phyloP scores from a whole-genome alignment of 345 rosid genomes.

The Noccaea caerulescens region DNA sequence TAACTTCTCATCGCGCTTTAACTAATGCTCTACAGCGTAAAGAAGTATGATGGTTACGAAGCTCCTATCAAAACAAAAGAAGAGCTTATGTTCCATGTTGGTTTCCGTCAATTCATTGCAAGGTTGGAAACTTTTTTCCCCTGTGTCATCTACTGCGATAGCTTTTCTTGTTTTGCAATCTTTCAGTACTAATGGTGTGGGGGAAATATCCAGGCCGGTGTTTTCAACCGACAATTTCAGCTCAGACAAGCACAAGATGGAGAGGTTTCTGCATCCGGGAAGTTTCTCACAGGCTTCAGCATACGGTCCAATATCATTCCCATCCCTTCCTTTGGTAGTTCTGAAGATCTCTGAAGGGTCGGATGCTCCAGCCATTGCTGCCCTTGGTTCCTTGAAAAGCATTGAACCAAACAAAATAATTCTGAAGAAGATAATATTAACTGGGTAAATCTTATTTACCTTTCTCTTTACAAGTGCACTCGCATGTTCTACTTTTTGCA shows the following conservation, averaged over 20 bases:
- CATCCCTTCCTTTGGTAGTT: conserved; percentile 80
- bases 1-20: conserved; percentile 22
- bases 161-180: conserved; percentile 18
- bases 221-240: conserved; percentile 78
- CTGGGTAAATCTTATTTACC: conserved; percentile 62
- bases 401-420: conserved; percentile 81
- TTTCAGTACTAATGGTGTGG: neutral
- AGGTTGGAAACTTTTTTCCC: conserved; percentile 51
- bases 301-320: conserved; percentile 87
- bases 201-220: conserved; percentile 64
- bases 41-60: conserved; percentile 72
- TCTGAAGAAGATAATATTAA: conserved; percentile 82
- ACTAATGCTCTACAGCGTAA: conserved; percentile 56
- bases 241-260: conserved; percentile 97
- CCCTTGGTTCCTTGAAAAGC: conserved; percentile 88
- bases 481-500: neutral
- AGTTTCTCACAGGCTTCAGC: conserved; percentile 77
- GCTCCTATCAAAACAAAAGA: conserved; percentile 90
- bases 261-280: conserved; percentile 89
- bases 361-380: conserved; percentile 67
- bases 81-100: conserved; percentile 88
- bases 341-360: conserved; percentile 60
- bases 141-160: conserved; percentile 18
- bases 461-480: conserved; percentile 9
- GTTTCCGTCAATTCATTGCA: conserved; percentile 90